Conservation (phyloP, 1,284 basidiomycete species). For the Stereum hirsutum region DNA sequence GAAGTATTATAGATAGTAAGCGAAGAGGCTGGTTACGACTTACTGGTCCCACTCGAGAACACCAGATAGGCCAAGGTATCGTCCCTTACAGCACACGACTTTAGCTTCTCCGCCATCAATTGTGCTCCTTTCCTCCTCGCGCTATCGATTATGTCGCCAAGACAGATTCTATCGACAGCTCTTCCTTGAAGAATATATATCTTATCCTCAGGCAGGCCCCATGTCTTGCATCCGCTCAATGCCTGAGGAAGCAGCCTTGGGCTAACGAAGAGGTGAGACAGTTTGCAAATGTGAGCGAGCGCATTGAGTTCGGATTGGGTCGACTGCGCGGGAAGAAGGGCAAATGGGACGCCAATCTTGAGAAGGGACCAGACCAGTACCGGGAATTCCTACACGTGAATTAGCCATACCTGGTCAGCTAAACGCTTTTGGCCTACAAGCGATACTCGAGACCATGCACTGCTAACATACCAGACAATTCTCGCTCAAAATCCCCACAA, state of each 20-base stretch:
- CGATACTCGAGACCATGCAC: no score
- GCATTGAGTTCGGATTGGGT: slow-evolving; percentile 60
- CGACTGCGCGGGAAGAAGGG: slow-evolving; percentile 52
- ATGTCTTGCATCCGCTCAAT: slow-evolving; percentile 37
- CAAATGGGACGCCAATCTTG: slow-evolving; percentile 49
- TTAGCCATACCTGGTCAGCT: no score
- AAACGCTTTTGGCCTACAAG: no score
- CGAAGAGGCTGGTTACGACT: no score
- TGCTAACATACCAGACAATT: slow-evolving; percentile 56
- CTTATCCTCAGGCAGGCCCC: slow-evolving; percentile 37
- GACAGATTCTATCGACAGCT: slow-evolving; percentile 28
- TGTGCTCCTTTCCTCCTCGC: slow-evolving; percentile 29
- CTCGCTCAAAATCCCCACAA: slow-evolving; percentile 59
- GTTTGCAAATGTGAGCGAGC: slow-evolving; percentile 39
- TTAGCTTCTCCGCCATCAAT: slow-evolving; percentile 26
- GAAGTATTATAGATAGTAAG: no score
- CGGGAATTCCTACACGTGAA: slow-evolving; percentile 58
- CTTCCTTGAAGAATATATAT: slow-evolving; percentile 48
- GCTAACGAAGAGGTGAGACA: slow-evolving; percentile 55
- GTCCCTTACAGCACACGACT: slow-evolving; percentile 36
- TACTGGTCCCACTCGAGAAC: slow-evolving; percentile 75
- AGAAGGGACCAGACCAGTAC: slow-evolving; percentile 48
- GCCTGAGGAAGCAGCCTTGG: slow-evolving; percentile 39
- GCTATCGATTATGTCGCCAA: slow-evolving; percentile 35
- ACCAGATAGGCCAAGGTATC: slow-evolving; percentile 63